Evolutionary conservation across 768 basidiomycete species (phyloP), one percentile per base, ranked within the genome.

Genomic region (Auriscalpium vulgare): DNA sequence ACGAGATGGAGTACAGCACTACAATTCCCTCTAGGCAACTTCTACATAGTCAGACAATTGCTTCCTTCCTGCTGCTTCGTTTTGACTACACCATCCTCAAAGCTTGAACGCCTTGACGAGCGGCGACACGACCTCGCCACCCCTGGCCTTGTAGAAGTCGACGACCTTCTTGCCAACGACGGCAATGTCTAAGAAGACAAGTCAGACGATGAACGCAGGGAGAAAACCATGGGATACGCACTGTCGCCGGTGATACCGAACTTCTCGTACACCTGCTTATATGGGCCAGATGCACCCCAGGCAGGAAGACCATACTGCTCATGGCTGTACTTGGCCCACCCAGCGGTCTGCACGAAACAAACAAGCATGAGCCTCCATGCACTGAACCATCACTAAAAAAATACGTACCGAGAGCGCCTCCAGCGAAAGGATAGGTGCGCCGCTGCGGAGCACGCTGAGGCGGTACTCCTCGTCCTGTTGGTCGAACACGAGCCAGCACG

Each of bases 241-340:
- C 83, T 87, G 47, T 78, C 68, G 13, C 84, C 86, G 38, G 91
- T 92, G 67, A 93, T 80, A 45, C 88, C 90, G 63, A 91, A 89
- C 72, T 91, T 90, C 74, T 88, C 88, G 69, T 97, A 97, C 11
- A 95, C 87, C 75, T 93, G 80, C 71, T 84, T 79, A 68, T 91
- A 93, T 10, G 94, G 93, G 53, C 88, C 93, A 17, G 92, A 95
- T 14, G 90, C 84, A 67, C 93, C 93, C 87, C 89, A 97, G 37
- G 76, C 78, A 37, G 73, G 63, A 56, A 90, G 69, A 65, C 88
- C 89, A 58, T 76, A 89, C 78, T 89, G 87, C 79, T 95, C 92
- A 68, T 95, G 93, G 62, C 86, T 85, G 76, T 91, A 92, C 72
- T 86, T 87, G 59, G 82, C 79, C 94, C 94, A 97, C 62, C 92